These are phyloP conservation scores for Meira nashicola DNA, from an alignment of 1,284 basidiomycete species.

Conservation along the genomic window DNA sequence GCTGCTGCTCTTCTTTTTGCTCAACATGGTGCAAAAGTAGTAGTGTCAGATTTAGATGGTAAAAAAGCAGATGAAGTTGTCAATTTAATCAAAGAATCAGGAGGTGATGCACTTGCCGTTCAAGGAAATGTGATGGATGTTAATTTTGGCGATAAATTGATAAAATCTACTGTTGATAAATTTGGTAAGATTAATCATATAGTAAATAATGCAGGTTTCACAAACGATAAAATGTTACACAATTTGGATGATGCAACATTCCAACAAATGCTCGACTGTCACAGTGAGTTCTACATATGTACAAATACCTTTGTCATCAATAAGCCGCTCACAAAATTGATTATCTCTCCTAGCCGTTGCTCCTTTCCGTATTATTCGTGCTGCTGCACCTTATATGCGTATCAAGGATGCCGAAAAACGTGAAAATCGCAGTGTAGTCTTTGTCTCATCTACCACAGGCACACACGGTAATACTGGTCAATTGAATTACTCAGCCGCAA, in stretches of 20 bases:
- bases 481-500: slow-evolving; percentile 63
- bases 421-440: slow-evolving; percentile 66
- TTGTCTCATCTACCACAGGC: slow-evolving; percentile 30
- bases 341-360: slow-evolving; percentile 18
- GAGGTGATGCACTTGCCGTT: slow-evolving; percentile 62
- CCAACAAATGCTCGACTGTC: slow-evolving; percentile 75
- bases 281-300: slow-evolving; percentile 41
- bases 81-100: slow-evolving; percentile 61
- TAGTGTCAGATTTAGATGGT: slow-evolving; percentile 65
- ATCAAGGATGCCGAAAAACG: slow-evolving; percentile 61
- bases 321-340: slow-evolving; percentile 8
- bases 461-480: slow-evolving; percentile 63
- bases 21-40: slow-evolving; percentile 78
- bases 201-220: slow-evolving; percentile 75
- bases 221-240: slow-evolving; percentile 74
- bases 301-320: not conserved
- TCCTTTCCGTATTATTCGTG: slow-evolving; percentile 75
- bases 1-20: slow-evolving; percentile 71
- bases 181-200: slow-evolving; percentile 56
- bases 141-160: slow-evolving; percentile 72
- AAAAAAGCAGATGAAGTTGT: slow-evolving; percentile 37
- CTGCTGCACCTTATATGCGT: slow-evolving; percentile 77
- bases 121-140: slow-evolving; percentile 43
- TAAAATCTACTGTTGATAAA: slow-evolving; percentile 66
- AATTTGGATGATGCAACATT: slow-evolving; percentile 76